A percentile compares a stretch with the other conserved stretches of the same genome.
phyloP scores from a whole-genome alignment of 129 eudicot species.

The Centrapalus pauciflorus region DNA sequence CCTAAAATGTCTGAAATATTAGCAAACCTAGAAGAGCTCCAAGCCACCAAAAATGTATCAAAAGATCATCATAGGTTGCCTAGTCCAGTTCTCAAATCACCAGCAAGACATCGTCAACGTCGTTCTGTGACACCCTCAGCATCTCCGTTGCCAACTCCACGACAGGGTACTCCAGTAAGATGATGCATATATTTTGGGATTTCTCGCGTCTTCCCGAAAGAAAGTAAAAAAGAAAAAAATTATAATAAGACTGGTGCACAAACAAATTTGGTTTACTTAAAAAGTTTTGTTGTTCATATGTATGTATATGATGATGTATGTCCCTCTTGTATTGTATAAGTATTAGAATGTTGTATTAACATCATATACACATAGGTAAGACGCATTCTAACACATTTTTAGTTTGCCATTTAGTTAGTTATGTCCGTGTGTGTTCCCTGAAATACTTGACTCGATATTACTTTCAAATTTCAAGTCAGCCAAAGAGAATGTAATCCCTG shows the following conservation, averaged over 20 bases:
- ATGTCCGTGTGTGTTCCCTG: no score
- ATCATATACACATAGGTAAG: not conserved
- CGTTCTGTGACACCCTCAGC: slow-evolving; percentile 30
- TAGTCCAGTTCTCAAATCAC: slow-evolving; percentile 32
- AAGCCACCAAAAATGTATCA: slow-evolving; percentile 31
- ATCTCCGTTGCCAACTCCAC: slow-evolving; percentile 26
- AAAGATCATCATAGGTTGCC: slow-evolving; percentile 29
- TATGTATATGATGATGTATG: slow-evolving; percentile 13
- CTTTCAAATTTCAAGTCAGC: no score
- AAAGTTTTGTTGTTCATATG: slow-evolving; percentile 2
- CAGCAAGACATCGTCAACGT: slow-evolving; percentile 38
- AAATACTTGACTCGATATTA: no score
- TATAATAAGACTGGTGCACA: not conserved
- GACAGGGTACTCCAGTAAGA: slow-evolving; percentile 9
- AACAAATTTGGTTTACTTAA: not conserved
- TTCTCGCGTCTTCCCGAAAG: not conserved
- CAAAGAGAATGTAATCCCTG: no score
- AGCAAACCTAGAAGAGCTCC: slow-evolving; percentile 56
- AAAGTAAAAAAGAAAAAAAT: no score
- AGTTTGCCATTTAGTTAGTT: no score
- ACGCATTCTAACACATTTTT: no score
- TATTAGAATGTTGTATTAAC: not conserved
- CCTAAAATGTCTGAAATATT: slow-evolving; percentile 74
- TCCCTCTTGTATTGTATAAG: not conserved
- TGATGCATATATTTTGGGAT: not conserved